Conservation (phyloP, 2,329 filamentous ascomycete genomes). For the Didymella pomorum region DNA sequence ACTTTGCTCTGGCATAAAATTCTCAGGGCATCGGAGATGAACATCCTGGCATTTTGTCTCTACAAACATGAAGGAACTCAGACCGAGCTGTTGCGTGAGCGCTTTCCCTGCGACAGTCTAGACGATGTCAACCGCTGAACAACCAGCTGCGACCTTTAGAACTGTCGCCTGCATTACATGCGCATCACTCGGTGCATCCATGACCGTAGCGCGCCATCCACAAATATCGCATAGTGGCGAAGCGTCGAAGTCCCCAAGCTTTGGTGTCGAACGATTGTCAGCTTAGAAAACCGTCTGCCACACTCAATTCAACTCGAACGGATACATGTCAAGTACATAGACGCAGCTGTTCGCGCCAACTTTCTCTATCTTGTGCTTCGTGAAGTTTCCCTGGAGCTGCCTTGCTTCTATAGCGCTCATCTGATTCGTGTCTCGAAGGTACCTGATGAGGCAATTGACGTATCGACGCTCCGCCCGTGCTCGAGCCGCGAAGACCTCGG, state of each 20-base stretch:
- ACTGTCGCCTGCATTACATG: background rate
- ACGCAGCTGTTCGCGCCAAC: slow-evolving; percentile 11
- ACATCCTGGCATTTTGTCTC: too few species aligned
- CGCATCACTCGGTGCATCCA: background rate
- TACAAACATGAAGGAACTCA: too few species aligned
- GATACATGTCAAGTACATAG: slow-evolving; percentile 25
- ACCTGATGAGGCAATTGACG: slow-evolving; percentile 30
- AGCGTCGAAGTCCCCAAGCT: background rate
- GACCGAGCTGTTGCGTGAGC: too few species aligned
- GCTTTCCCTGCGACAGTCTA: background rate
- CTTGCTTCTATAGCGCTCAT: slow-evolving; percentile 20
- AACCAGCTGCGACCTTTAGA: background rate
- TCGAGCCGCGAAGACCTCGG: slow-evolving; percentile 4
- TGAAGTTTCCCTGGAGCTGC: slow-evolving; percentile 24
- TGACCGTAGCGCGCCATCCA: background rate
- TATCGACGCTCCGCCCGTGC: slow-evolving; percentile 27
- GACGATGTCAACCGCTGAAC: background rate
- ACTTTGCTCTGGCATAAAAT: too few species aligned
- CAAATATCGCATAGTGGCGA: background rate
- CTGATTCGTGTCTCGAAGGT: slow-evolving; percentile 23
- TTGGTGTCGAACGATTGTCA: background rate
- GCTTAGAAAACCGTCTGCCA: background rate
- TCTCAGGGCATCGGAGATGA: too few species aligned
- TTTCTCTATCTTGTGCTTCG: slow-evolving; percentile 21
- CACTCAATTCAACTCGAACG: slow-evolving; percentile 18